Evolutionary conservation across 306 rosid species (phyloP), one percentile per base, ranked within the genome.

Genomic region (Cucumis cinereus): DNA sequence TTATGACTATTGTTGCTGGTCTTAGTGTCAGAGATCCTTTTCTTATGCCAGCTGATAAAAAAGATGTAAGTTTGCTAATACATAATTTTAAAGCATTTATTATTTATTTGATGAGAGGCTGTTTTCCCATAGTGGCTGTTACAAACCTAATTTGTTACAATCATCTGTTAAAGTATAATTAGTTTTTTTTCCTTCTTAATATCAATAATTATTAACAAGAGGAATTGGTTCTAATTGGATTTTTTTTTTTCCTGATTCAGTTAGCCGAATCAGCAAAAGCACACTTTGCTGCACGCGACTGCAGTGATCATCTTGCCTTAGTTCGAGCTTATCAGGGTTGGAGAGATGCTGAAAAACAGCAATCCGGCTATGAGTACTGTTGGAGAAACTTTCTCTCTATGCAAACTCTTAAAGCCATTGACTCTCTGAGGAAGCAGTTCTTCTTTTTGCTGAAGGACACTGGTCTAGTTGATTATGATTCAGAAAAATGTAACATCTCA

Each of bases 1-100:
- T 94, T 70, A 84, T 92, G 88, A 94, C 96, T 77, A 81, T 92
- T 82, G 98, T 89, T 55, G 95, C 96, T 75, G 96, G 99, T 74
- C 95, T 92, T 24, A 94, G 99, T 74, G 92, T 87, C 79, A 88
- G 99, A 85, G 99, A 94, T 90, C 97, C 97, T 69, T 92, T 94
- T 76, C 82, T 94, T 59, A 80, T 87, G 87, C 99, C 99, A 13
- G 55, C 84, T 78, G 99, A 94, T 83, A 94, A 90, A 82, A 94
- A 90, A 75, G 99, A 94, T 85, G 99, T 94, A 82, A 86, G 99
- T 59, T 45, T 22, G 33, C 82, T 41, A 23, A 60, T 12, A 17
- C 22, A 14, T 68, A 40, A 23, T 73, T 35, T 23, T 33, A 28
- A 45, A 69, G 33, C 14, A 33, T 62, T 76, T 11, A 15, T 59